phyloP scores from a whole-genome alignment of 108 stramenopile genomes.

The Hondaea fermentalgiana region DNA sequence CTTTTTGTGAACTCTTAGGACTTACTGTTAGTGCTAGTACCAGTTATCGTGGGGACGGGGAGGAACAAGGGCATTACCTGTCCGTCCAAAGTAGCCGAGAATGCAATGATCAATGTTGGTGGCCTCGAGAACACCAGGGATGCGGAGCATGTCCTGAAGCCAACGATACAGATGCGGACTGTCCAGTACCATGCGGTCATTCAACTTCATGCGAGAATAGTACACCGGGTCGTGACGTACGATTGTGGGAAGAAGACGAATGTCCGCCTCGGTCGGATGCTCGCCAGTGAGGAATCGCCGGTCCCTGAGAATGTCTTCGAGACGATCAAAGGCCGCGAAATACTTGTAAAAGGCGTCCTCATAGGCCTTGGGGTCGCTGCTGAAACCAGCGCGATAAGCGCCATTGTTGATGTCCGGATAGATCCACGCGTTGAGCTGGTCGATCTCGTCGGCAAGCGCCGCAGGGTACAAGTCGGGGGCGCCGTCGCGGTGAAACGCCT shows the following conservation, averaged over 20 bases:
- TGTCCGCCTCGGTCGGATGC: constrained; percentile 43
- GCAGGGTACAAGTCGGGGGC: background rate
- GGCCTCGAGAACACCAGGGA: constrained; percentile 34
- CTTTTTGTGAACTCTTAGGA: background rate
- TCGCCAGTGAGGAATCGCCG: constrained; percentile 35
- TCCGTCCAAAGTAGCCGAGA: constrained; percentile 51
- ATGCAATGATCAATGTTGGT: constrained; percentile 43
- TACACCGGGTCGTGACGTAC: constrained; percentile 16
- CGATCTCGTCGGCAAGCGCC: background rate
- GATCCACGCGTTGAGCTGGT: constrained; percentile 16
- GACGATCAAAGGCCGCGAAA: constrained; percentile 32
- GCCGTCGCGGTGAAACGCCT: constrained; percentile 49
- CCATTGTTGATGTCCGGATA: constrained; percentile 45
- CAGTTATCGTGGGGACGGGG: constrained; percentile 36
- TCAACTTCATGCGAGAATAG: background rate
- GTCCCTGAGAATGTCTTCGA: constrained; percentile 32
- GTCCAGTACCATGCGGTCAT: background rate
- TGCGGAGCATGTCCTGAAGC: constrained; percentile 36
- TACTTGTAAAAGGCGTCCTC: constrained; percentile 23
- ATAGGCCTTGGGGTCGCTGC: constrained; percentile 34
- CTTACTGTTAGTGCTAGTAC: constrained; percentile 40
- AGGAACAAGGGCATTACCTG: constrained; percentile 42
- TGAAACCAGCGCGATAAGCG: constrained; percentile 50
- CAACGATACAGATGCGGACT: constrained; percentile 8
- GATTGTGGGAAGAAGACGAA: constrained; percentile 5